A percentile compares a stretch with the other conserved stretches of the same genome.
Evolutionary conservation across 2,329 filamentous ascomycete species (phyloP).

Genomic region (Didymella segeticola): DNA sequence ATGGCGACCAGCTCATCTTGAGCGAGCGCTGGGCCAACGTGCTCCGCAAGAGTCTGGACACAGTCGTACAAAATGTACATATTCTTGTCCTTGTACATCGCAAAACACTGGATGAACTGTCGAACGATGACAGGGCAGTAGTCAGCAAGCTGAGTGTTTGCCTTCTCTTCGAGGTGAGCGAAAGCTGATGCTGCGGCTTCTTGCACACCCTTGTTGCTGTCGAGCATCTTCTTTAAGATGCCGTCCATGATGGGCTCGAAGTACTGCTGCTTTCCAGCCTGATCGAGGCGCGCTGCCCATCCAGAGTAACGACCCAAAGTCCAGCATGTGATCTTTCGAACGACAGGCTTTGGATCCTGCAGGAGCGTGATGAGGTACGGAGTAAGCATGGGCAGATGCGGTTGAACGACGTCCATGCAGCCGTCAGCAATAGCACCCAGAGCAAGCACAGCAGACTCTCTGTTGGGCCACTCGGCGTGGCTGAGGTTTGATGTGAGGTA

Average conservation of each 20-base stretch:
- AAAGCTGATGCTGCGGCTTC: slow-evolving; percentile 96
- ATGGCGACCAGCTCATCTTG: slow-evolving; percentile 79
- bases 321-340: slow-evolving; percentile 98
- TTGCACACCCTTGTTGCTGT: slow-evolving; percentile 97
- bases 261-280: slow-evolving; percentile 73
- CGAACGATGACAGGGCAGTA: slow-evolving; percentile 90
- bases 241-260: slow-evolving; percentile 98
- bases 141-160: slow-evolving; percentile 77
- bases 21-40: slow-evolving; percentile 83
- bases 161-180: slow-evolving; percentile 93
- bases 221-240: slow-evolving; percentile 91
- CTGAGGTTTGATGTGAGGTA: slow-evolving; percentile 90
- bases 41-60: slow-evolving; percentile 93
- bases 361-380: slow-evolving; percentile 88
- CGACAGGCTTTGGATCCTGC: slow-evolving; percentile 84
- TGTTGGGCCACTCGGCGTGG: slow-evolving; percentile 87
- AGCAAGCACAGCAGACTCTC: slow-evolving; percentile 92
- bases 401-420: slow-evolving; percentile 86
- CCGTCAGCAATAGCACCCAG: slow-evolving; percentile 94
- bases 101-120: slow-evolving; percentile 92
- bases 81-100: slow-evolving; percentile 96
- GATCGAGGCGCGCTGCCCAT: slow-evolving; percentile 82
- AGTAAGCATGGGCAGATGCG: slow-evolving; percentile 87
- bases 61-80: slow-evolving; percentile 99
- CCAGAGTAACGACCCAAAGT: slow-evolving; percentile 90